Conservation (phyloP, 2,329 filamentous ascomycete genomes). For the Sporothrix brunneoviolacea region DNA sequence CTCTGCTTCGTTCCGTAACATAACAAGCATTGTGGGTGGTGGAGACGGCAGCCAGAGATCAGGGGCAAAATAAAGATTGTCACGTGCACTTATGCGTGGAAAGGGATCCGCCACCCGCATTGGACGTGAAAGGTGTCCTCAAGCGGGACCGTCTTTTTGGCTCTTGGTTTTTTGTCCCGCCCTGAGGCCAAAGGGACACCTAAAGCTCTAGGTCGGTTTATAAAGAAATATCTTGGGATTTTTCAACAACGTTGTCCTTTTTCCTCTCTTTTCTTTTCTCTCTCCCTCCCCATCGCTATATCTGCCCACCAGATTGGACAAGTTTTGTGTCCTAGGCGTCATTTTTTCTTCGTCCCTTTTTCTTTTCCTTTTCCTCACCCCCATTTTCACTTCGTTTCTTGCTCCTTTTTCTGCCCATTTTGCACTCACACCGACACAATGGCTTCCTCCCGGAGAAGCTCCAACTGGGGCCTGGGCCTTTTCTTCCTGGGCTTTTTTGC, state of each 20-base stretch:
- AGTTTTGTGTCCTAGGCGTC: constrained; percentile 16
- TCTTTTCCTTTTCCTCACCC: neutral
- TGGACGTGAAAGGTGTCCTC: constrained; percentile 21
- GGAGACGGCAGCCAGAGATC: no score
- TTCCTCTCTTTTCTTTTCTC: neutral
- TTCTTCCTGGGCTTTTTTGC: constrained; percentile 88
- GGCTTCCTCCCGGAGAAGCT: constrained; percentile 19
- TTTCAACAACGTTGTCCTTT: neutral
- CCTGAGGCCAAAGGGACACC: constrained; percentile 12
- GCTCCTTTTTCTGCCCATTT: neutral
- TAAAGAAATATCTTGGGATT: constrained; percentile 9
- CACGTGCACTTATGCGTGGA: constrained; percentile 1
- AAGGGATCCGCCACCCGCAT: constrained; percentile 6
- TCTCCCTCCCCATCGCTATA: neutral
- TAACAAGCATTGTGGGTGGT: no score
- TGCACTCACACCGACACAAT: constrained; percentile 10
- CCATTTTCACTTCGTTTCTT: constrained; percentile 7
- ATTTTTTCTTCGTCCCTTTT: constrained; percentile 5
- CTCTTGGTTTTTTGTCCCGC: constrained; percentile 12
- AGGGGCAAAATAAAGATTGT: no score
- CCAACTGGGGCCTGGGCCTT: constrained; percentile 54
- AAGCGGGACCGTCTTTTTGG: constrained; percentile 16
- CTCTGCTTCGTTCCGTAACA: no score
- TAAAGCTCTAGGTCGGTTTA: constrained; percentile 12
- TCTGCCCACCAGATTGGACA: neutral